Evolutionary conservation across 2,329 filamentous ascomycete species (phyloP).

Genomic region (Zopfia rhizophila): DNA sequence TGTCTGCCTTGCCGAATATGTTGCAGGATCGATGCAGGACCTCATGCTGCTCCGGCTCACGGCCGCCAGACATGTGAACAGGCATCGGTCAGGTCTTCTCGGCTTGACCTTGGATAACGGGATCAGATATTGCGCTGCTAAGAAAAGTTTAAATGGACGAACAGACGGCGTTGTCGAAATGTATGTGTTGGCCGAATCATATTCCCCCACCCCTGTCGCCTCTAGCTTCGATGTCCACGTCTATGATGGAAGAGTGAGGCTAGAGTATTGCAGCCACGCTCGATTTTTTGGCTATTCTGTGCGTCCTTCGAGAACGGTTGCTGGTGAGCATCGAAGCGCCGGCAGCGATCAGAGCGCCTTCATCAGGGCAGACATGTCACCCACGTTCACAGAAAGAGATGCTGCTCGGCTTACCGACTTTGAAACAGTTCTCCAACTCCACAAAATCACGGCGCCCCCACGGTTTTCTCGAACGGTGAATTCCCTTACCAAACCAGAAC

Average conservation of each 20-base stretch:
- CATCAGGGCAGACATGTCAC: constrained; percentile 23
- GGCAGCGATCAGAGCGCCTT: constrained; percentile 27
- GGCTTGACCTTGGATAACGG: constrained; percentile 1
- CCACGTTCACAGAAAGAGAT: constrained; percentile 20
- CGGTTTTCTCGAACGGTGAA: constrained; percentile 4
- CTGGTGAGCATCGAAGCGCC: constrained; percentile 30
- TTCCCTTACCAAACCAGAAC: constrained; percentile 34
- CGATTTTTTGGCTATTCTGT: constrained; percentile 39
- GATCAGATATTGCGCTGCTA: constrained; percentile 22
- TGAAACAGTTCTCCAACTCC: constrained; percentile 35
- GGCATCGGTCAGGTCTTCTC: too few relatives aligned
- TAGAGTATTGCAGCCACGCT: constrained; percentile 26
- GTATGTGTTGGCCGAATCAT: constrained; percentile 49
- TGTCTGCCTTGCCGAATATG: too few relatives aligned
- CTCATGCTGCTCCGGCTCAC: constrained; percentile 16
- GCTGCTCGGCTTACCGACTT: constrained; percentile 30
- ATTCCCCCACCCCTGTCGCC: constrained; percentile 33
- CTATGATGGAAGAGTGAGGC: constrained; percentile 41
- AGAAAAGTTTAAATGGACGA: constrained; percentile 26
- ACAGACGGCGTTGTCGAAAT: constrained; percentile 32
- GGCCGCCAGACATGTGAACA: constrained; percentile 17
- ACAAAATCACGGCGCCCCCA: constrained; percentile 30
- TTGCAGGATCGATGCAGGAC: constrained; percentile 6
- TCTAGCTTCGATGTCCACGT: constrained; percentile 31
- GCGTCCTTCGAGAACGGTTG: constrained; percentile 39